Evolutionary conservation across 2,329 filamentous ascomycete species (phyloP).

Genomic region (Neofusicoccum kwambonambiense): DNA sequence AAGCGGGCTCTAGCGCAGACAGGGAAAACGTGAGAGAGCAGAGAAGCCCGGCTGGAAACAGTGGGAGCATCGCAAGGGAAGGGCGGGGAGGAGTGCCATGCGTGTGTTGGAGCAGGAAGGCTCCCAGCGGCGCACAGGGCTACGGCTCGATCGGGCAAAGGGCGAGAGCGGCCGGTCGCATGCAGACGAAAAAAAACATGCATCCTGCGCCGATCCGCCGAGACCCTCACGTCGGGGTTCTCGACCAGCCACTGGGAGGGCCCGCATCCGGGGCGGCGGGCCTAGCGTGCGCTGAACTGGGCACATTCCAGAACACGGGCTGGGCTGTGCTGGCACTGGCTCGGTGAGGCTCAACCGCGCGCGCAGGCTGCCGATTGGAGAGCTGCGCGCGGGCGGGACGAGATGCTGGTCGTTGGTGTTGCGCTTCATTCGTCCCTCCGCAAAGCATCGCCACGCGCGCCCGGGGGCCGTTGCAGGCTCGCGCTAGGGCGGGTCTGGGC

Average conservation of each 20-base stretch:
- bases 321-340: background rate
- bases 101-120: background rate
- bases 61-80: background rate
- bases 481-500: background rate
- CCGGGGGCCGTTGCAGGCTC: background rate
- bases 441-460: background rate
- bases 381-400: background rate
- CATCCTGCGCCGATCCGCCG: constrained; percentile 1
- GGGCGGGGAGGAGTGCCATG: background rate
- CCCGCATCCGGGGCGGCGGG: constrained; percentile 2
- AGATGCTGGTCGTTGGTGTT: background rate
- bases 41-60: too few species aligned
- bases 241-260: background rate
- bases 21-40: background rate
- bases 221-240: background rate
- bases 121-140: background rate
- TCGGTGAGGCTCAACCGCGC: constrained; percentile 4
- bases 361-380: background rate
- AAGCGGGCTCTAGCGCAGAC: background rate
- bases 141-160: constrained; percentile 1
- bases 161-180: background rate
- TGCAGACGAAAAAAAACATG: background rate
- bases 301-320: constrained; percentile 5
- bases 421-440: background rate
- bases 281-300: background rate